Percentiles rank a stretch among this genome's conserved stretches.
phyloP scores from a whole-genome alignment of 2,329 filamentous ascomycete species.

The Hypocreales sp. region DNA sequence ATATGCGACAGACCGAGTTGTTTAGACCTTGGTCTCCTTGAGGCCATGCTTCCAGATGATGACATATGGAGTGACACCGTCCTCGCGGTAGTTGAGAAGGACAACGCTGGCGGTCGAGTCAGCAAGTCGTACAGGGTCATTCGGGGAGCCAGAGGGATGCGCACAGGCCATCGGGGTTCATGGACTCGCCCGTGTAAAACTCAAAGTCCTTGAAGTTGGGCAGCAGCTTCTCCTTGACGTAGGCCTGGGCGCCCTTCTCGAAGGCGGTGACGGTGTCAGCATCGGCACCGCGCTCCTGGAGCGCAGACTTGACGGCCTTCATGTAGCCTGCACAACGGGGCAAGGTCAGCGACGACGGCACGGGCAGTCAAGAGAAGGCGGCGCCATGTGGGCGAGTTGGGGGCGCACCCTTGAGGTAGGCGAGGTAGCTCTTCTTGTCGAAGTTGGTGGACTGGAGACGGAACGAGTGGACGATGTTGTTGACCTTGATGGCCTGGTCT shows the following conservation, averaged over 20 bases:
- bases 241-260: conserved; percentile 57
- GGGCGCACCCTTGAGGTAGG: conserved; percentile 66
- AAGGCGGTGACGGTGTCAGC: conserved; percentile 61
- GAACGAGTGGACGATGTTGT: conserved; percentile 90
- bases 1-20: no score
- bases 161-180: conserved; percentile 89
- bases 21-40: conserved; percentile 79
- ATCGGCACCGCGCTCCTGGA: conserved; percentile 46
- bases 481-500: conserved; percentile 57
- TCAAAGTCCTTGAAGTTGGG: conserved; percentile 92
- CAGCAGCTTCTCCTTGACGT: conserved; percentile 69
- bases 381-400: not conserved
- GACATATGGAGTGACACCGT: conserved; percentile 80
- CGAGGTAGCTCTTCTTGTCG: conserved; percentile 77
- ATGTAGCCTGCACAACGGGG: conserved; percentile 52
- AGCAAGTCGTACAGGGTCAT: conserved; percentile 1
- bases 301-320: conserved; percentile 65
- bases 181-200: conserved; percentile 82
- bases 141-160: conserved; percentile 23
- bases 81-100: conserved; percentile 95
- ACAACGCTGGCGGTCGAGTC: conserved; percentile 43
- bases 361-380: not conserved
- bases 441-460: conserved; percentile 63
- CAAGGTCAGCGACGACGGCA: conserved; percentile 1
- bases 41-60: conserved; percentile 94